Evolutionary conservation across 805 yeast genomes (phyloP), one percentile per base, ranked within the genome.

Genomic region (Yamadazyma sp.): DNA sequence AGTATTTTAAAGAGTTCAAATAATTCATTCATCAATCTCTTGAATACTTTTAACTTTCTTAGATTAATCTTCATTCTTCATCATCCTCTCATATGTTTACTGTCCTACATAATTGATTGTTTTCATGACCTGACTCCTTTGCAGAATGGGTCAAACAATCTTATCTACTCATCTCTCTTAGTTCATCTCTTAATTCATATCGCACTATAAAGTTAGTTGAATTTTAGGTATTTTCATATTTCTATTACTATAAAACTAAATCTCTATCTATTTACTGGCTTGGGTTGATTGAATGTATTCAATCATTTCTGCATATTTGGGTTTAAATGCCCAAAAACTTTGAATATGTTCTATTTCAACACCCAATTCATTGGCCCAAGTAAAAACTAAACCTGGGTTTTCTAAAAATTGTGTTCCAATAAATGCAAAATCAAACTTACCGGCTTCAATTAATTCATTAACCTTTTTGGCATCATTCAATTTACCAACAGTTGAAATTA

Each of bases 281-380:
- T 20, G 26, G 18, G 31, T 28, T 12, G 31, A 28, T 25, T 40
- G 12, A 19, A 40, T 32, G 17, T 36, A 40, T 8, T 24, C 36
- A 28, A 40, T 31, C 40, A 40, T 33, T 31, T 40, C 44, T 7
- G 18, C 31, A 18, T 33, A 33, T 17, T 36, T 36, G n/a, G 44
- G 44, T 13, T 19, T 33, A 8, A 17, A 28, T 0, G 75, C 58
- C 47, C 65, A 60, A 39, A 65, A 40, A 7, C 35, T 28, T 15
- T 19, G 21, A 20, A 40, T 37, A 15, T 24, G 27, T 18, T 40
- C 53, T 4, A 71, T 42, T 34, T 58, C 47, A 16, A 75, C 66
- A 3, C 58, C 70, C 30, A 75, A 55, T 23, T 73, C 65, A 27
- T 70, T 70, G 2, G 82, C 83, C 63, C 73, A 70, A 4, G 51